Conservation (phyloP, 2,329 filamentous ascomycete genomes). For the Aspergillus viridinutans region DNA sequence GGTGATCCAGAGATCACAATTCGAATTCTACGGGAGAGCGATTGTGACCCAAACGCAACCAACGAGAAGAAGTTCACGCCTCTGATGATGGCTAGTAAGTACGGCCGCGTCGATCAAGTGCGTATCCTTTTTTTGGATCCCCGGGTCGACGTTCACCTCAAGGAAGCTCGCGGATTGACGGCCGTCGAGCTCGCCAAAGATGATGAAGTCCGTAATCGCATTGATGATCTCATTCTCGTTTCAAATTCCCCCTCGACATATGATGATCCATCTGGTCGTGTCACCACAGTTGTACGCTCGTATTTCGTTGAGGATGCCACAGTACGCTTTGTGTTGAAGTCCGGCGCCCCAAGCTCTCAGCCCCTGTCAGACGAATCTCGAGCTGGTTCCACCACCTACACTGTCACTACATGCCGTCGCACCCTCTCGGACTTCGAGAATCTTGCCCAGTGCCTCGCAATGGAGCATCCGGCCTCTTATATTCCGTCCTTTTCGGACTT, state of each 20-base stretch:
- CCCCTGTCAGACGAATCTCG: slow-evolving; percentile 34
- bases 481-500: slow-evolving; percentile 73
- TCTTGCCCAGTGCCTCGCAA: slow-evolving; percentile 72
- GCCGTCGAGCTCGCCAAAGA: slow-evolving; percentile 97
- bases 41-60: slow-evolving; percentile 91
- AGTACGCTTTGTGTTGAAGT: slow-evolving; percentile 89
- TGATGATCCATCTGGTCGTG: slow-evolving; percentile 69
- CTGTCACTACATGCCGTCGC: slow-evolving; percentile 88
- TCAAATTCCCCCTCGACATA: slow-evolving; percentile 52
- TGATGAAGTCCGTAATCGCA: slow-evolving; percentile 92
- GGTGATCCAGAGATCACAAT: slow-evolving; percentile 75
- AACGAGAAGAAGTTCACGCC: slow-evolving; percentile 95
- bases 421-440: slow-evolving; percentile 89
- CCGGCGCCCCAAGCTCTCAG: slow-evolving; percentile 65
- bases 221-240: slow-evolving; percentile 87
- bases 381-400: slow-evolving; percentile 64
- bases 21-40: slow-evolving; percentile 74
- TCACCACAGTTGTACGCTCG: slow-evolving; percentile 87
- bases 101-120: slow-evolving; percentile 91
- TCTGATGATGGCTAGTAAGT: slow-evolving; percentile 98
- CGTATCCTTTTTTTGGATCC: slow-evolving; percentile 81
- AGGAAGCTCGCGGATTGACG: slow-evolving; percentile 82
- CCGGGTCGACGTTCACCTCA: slow-evolving; percentile 77
- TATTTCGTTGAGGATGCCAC: slow-evolving; percentile 98
- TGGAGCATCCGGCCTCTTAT: slow-evolving; percentile 95